phyloP scores from a whole-genome alignment of 805 yeast genomes.

The Wickerhamomyces kurtzmanii region DNA sequence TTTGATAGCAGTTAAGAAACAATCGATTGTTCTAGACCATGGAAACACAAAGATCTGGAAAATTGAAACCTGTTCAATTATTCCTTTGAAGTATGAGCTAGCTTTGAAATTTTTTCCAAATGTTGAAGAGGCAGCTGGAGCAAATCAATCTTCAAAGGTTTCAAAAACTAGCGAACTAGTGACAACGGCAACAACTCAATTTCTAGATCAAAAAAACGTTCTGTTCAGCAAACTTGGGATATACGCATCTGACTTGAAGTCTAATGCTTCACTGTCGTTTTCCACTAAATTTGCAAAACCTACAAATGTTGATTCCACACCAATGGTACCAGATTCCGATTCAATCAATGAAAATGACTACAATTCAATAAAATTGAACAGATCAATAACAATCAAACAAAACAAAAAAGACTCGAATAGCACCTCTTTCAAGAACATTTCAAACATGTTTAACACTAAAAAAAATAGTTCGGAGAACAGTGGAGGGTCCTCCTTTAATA shows the following conservation, averaged over 20 bases:
- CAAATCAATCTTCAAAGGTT: not conserved
- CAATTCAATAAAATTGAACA: constrained; percentile 11
- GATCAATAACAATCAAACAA: constrained; percentile 12
- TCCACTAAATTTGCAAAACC: constrained; percentile 7
- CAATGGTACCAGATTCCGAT: constrained; percentile 1
- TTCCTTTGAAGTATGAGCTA: constrained; percentile 13
- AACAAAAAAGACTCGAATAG: constrained; percentile 1
- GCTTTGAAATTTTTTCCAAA: constrained; percentile 8
- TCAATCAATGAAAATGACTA: constrained; percentile 1
- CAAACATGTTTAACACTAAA: too few relatives aligned
- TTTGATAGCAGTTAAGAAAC: constrained; percentile 8
- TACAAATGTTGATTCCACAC: constrained; percentile 4
- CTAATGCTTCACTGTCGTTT: constrained; percentile 12
- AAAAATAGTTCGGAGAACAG: too few relatives aligned
- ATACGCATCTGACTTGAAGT: constrained; percentile 15
- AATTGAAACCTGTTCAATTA: constrained; percentile 9
- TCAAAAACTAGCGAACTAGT: not conserved
- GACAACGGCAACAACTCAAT: constrained; percentile 1
- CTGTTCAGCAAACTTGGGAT: constrained; percentile 16
- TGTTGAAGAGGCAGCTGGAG: not conserved
- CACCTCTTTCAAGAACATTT: too few relatives aligned
- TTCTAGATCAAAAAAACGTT: constrained; percentile 5
- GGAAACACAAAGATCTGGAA: constrained; percentile 9
- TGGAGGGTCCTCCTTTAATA: too few relatives aligned
- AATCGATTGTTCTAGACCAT: constrained; percentile 7